Conservation (phyloP, 208 protist species). For the Tritrichomonas musculus region DNA sequence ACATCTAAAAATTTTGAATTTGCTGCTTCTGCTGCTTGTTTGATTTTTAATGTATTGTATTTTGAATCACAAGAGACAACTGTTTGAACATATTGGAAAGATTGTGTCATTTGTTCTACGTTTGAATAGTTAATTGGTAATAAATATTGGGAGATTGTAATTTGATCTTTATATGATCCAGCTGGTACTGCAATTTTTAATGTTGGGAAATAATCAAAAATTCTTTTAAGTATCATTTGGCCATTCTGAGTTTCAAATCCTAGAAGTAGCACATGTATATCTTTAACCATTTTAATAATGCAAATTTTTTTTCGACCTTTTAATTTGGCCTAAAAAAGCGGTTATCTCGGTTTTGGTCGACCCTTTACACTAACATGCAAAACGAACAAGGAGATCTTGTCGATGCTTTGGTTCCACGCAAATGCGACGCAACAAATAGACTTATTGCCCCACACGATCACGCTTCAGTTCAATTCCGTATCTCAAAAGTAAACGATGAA, state of each 20-base stretch:
- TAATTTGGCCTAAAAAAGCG: too few relatives aligned
- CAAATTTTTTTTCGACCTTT: too few relatives aligned
- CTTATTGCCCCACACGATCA: constrained; percentile 18
- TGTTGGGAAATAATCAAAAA: background rate
- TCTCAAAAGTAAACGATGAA: background rate
- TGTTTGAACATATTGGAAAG: background rate
- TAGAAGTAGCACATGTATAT: background rate
- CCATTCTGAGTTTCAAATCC: background rate
- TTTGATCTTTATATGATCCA: background rate
- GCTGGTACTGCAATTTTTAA: background rate
- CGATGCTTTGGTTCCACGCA: background rate
- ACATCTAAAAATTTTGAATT: background rate
- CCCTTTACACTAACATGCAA: background rate
- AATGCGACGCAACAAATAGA: background rate
- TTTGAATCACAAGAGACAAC: background rate
- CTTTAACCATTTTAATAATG: background rate
- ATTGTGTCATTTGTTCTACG: background rate
- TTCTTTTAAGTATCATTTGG: background rate
- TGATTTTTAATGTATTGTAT: background rate
- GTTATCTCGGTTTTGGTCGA: background rate
- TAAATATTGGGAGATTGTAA: background rate
- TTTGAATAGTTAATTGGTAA: background rate
- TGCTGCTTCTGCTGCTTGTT: background rate
- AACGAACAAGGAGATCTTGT: background rate
- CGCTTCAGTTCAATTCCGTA: background rate